These are phyloP conservation scores for Huntiella bhutanensis DNA, from an alignment of 2,329 filamentous ascomycete genomes.

Conservation along the genomic window DNA sequence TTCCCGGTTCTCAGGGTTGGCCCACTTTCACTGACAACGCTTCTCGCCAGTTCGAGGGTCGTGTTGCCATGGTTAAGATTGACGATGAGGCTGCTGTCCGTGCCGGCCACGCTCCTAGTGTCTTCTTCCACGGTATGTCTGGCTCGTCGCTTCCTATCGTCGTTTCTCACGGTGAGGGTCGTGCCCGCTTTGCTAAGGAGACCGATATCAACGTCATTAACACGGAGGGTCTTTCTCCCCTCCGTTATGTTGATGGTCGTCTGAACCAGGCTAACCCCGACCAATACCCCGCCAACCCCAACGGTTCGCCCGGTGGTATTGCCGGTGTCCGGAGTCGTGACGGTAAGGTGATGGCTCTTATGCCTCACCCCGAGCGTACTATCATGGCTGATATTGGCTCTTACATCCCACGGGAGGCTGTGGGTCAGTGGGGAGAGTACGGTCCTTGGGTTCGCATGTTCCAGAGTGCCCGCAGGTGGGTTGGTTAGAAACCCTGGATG, in stretches of 20 bases:
- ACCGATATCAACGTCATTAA: slow-evolving; percentile 26
- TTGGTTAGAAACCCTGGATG: slow-evolving; percentile 30
- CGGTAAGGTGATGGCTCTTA: slow-evolving; percentile 68
- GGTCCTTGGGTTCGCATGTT: slow-evolving; percentile 79
- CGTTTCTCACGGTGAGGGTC: slow-evolving; percentile 80
- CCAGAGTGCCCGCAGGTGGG: slow-evolving; percentile 73
- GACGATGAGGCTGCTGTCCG: slow-evolving; percentile 17
- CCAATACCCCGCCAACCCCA: slow-evolving; percentile 71
- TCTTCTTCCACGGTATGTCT: slow-evolving; percentile 81
- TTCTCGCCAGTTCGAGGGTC: slow-evolving; percentile 77
- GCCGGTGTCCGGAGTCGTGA: slow-evolving; percentile 61
- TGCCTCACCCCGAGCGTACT: slow-evolving; percentile 89
- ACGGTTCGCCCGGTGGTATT: slow-evolving; percentile 66
- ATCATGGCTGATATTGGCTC: slow-evolving; percentile 62
- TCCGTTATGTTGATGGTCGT: slow-evolving; percentile 73
- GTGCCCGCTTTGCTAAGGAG: slow-evolving; percentile 48
- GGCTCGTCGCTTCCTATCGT: slow-evolving; percentile 68
- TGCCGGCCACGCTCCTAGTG: slow-evolving; percentile 32
- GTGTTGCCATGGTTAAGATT: slow-evolving; percentile 66
- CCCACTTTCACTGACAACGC: slow-evolving; percentile 72
- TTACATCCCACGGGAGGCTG: slow-evolving; percentile 42
- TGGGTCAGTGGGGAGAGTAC: slow-evolving; percentile 56
- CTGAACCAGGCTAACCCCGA: slow-evolving; percentile 48
- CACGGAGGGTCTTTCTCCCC: slow-evolving; percentile 42
- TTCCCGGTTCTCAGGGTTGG: slow-evolving; percentile 70